Conservation (phyloP, 352 stramenopile species). For the Globisporangium barbulae region DNA sequence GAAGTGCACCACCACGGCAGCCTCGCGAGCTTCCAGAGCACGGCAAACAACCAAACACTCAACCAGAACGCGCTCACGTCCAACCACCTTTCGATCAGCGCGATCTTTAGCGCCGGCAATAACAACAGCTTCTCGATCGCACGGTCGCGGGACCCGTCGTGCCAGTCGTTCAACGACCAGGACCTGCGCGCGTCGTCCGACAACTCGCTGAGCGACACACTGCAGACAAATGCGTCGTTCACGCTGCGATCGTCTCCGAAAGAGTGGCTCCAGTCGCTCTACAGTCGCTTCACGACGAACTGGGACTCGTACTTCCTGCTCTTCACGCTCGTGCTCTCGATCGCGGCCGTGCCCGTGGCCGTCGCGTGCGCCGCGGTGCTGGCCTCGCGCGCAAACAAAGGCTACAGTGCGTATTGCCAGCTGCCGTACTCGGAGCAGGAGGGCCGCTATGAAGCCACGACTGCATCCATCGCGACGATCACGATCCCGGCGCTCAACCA, state of each 20-base stretch:
- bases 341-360: constrained; percentile 46
- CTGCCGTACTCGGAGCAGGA: constrained; percentile 25
- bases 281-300: constrained; percentile 52
- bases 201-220: constrained; percentile 15
- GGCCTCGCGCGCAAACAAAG: constrained; percentile 23
- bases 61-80: constrained; percentile 1
- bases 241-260: constrained; percentile 1
- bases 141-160: constrained; percentile 17
- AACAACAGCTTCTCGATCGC: background rate
- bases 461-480: constrained; percentile 38
- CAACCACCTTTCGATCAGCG: constrained; percentile 15
- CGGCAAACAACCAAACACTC: constrained; percentile 2
- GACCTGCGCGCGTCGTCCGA: constrained; percentile 11
- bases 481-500: constrained; percentile 66
- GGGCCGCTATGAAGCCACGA: constrained; percentile 29
- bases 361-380: constrained; percentile 35
- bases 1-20: constrained; percentile 38
- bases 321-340: constrained; percentile 43
- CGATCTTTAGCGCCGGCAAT: constrained; percentile 10
- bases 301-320: constrained; percentile 77
- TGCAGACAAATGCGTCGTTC: constrained; percentile 13
- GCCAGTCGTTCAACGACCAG: constrained; percentile 24
- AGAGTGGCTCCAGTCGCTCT: constrained; percentile 36
- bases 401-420: constrained; percentile 43
- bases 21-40: constrained; percentile 11